phyloP scores from a whole-genome alignment of 2,329 filamentous ascomycete genomes.

The Byssochlamys sp. region DNA sequence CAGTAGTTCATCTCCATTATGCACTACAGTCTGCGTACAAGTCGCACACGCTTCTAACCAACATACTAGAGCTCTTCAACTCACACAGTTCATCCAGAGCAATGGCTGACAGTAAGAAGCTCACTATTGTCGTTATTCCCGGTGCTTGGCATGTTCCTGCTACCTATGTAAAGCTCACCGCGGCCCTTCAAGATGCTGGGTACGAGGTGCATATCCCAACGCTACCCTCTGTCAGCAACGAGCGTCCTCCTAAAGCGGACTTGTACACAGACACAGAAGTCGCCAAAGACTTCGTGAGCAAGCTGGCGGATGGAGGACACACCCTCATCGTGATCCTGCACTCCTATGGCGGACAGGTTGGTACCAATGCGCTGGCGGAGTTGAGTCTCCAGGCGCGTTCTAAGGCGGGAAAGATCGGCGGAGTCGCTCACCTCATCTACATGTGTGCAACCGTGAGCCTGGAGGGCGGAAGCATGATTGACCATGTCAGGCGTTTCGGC shows the following conservation, averaged over 20 bases:
- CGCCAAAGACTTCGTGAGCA: slow-evolving; percentile 15
- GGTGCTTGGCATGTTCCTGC: slow-evolving; percentile 28
- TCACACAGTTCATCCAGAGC: neutral
- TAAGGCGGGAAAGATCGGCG: slow-evolving; percentile 14
- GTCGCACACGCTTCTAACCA: neutral
- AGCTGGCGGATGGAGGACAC: slow-evolving; percentile 15
- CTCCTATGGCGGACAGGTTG: slow-evolving; percentile 20
- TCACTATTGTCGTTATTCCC: slow-evolving; percentile 25
- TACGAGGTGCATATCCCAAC: slow-evolving; percentile 13
- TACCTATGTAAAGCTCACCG: slow-evolving; percentile 11
- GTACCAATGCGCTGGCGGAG: slow-evolving; percentile 14
- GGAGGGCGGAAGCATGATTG: slow-evolving; percentile 18
- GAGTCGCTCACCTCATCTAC: slow-evolving; percentile 16
- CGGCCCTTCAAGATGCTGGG: slow-evolving; percentile 8
- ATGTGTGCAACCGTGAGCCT: slow-evolving; percentile 22
- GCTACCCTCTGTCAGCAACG: slow-evolving; percentile 11
- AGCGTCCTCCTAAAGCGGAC: slow-evolving; percentile 14
- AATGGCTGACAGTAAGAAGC: slow-evolving; percentile 3
- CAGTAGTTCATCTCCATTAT: neutral
- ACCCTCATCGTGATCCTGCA: slow-evolving; percentile 15
- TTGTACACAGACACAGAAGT: slow-evolving; percentile 11
- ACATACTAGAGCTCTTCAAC: neutral
- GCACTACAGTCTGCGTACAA: neutral
- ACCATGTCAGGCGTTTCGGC: slow-evolving; percentile 11
- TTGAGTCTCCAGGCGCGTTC: slow-evolving; percentile 12